A percentile compares a stretch with the other conserved stretches of the same genome.
Conservation (phyloP, 2,329 filamentous ascomycete species). For the Monilinia vaccinii-corymbosi region DNA sequence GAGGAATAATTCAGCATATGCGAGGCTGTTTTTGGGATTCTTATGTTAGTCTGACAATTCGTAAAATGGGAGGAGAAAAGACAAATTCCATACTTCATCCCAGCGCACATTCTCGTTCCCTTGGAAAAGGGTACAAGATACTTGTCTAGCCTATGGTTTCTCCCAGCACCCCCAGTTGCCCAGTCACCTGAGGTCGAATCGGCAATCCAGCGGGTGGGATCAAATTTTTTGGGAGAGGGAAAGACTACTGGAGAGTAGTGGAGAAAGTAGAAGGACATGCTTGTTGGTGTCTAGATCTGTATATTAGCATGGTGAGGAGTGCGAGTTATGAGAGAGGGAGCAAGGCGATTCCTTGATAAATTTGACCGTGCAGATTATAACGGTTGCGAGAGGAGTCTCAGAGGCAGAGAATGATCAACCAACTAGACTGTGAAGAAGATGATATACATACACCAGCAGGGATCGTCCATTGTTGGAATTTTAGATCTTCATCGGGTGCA, state of each 20-base stretch:
- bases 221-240: conserved; percentile 1
- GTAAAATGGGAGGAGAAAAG: not conserved
- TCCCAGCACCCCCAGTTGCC: not conserved
- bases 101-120: not conserved
- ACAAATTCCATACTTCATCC: not conserved
- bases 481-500: conserved; percentile 19
- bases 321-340: not conserved
- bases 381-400: not conserved
- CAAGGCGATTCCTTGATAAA: not conserved
- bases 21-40: not conserved
- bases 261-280: conserved; percentile 5
- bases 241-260: conserved; percentile 1
- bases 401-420: not conserved
- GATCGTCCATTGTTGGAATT: conserved; percentile 17
- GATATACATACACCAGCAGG: conserved; percentile 20
- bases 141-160: not conserved
- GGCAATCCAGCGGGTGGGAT: not conserved
- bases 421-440: not conserved
- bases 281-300: not conserved
- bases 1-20: conserved; percentile 6
- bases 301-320: not conserved
- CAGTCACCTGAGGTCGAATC: not conserved
- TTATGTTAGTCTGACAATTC: not conserved
- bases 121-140: conserved; percentile 4
- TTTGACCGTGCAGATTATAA: not conserved